These are phyloP conservation scores for Solanum lycopersicoides DNA, from an alignment of 257 asterid species.

Conservation along the genomic window DNA sequence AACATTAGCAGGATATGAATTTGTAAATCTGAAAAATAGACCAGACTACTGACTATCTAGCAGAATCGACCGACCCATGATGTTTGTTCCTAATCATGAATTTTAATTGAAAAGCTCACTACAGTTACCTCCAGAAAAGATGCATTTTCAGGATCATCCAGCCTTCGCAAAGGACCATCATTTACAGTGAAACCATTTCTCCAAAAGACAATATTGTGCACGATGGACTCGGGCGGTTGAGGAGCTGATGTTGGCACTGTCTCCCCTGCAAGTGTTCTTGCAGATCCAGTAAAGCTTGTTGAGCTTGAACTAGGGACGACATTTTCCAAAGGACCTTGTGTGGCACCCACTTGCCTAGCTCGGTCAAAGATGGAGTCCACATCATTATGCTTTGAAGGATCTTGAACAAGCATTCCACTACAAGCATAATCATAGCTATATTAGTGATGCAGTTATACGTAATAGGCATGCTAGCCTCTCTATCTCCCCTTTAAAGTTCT, in stretches of 20 bases:
- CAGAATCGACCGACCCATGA: background rate
- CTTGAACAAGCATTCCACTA: conserved; percentile 86
- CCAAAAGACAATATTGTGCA: conserved; percentile 92
- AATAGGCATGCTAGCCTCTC: background rate
- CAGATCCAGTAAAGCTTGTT: conserved; percentile 72
- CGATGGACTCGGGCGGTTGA: conserved; percentile 67
- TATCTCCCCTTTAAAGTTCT: background rate
- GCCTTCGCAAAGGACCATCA: conserved; percentile 91
- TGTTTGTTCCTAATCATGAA: background rate
- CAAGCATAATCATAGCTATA: background rate
- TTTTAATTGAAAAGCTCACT: background rate
- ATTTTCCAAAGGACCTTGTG: conserved; percentile 49
- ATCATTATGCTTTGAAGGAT: conserved; percentile 36
- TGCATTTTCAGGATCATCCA: conserved; percentile 92
- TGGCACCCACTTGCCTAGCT: conserved; percentile 67
- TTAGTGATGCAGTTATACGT: background rate
- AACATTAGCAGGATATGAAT: background rate
- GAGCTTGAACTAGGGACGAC: conserved; percentile 68
- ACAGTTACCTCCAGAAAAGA: conserved; percentile 66
- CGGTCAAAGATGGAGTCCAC: conserved; percentile 37
- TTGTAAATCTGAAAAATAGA: background rate
- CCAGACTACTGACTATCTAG: background rate
- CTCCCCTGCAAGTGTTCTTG: conserved; percentile 75
- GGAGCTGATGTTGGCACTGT: conserved; percentile 41
- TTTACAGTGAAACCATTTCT: conserved; percentile 88